These are phyloP conservation scores for Linnemannia hyalina DNA, from an alignment of 192 early-diverging fungal species.

Conservation along the genomic window DNA sequence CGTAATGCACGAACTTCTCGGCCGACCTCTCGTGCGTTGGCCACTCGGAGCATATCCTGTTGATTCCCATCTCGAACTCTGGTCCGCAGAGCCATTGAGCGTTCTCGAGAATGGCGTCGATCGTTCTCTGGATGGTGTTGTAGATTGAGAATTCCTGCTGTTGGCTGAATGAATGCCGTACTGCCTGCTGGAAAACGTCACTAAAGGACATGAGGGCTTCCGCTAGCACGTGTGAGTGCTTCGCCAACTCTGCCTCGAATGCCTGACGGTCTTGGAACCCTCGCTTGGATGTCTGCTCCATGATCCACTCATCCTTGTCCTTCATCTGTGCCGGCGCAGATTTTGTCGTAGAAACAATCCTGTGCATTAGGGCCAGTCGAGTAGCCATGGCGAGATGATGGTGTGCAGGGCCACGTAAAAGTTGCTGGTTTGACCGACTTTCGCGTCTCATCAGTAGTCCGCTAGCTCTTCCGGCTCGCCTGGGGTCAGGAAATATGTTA, in stretches of 20 bases:
- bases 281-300: conserved; percentile 25
- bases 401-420: not conserved
- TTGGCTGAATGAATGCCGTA: conserved; percentile 12
- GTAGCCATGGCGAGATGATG: conserved; percentile 44
- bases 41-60: conserved; percentile 50
- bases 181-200: conserved; percentile 8
- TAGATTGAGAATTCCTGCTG: conserved; percentile 36
- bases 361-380: conserved; percentile 40
- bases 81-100: conserved; percentile 52
- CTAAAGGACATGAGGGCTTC: conserved; percentile 12
- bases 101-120: conserved; percentile 30
- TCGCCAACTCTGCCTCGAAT: conserved; percentile 24
- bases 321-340: conserved; percentile 22
- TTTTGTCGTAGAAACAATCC: conserved; percentile 36
- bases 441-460: conserved; percentile 43
- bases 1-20: conserved; percentile 49
- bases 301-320: conserved; percentile 44
- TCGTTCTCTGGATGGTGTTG: conserved; percentile 26
- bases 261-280: conserved; percentile 24
- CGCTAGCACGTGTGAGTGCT: conserved; percentile 12
- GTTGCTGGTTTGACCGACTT: conserved; percentile 13
- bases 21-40: conserved; percentile 23
- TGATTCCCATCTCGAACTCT: conserved; percentile 52
- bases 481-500: conserved; percentile 21
- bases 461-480: conserved; percentile 1